Evolutionary conservation across 2,329 filamentous ascomycete species (phyloP), one percentile per base, ranked within the genome.

Genomic region (Fusarium transvaalense): DNA sequence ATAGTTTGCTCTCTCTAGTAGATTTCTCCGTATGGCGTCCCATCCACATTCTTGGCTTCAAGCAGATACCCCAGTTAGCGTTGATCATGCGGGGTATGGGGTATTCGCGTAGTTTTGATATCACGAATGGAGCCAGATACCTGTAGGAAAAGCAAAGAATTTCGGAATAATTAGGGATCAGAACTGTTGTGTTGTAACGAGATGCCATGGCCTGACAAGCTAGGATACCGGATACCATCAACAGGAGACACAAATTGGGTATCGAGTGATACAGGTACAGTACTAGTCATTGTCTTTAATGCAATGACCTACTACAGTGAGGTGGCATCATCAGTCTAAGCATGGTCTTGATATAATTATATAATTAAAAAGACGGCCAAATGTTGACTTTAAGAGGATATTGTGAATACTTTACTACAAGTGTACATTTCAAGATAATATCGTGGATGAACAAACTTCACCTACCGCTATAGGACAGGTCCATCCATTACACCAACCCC

Each of bases 81-180:
- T 53, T 32, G 12, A 56, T 32, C 21, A 51, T 60, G 68, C 68
- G 64, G 64, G 61, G 67, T 56, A 66, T 52, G 64, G 60, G 53
- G 60, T 39, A 52, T 32, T 61, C 3, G 29, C 14, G 23, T 48
- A 27, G 31, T n/a, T 35, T 35, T 60, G 25, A 59, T 46, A 53
- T 23, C 34, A 31, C 31, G 17, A 25, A 43, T 48, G 27, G 10
- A 31, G 29, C n/a, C 10, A 21, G 4, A 7, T 4, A 19, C 34
- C 9, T 60, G 55, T 42, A 27, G 45, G 39, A 50, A 64, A 54
- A 54, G 31, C 25, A 7, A 19, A 39, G 13, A 21, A 19, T 7
- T 29, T 67, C 67, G 69, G 69, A 19, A 71, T 48, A 56, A 59
- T 63, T 69, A 69, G 69, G 69, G 47, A 53, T 15, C 19, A 34